Base-by-base conservation (phyloP, 2,329 filamentous ascomycete species). In the Fusarium pseudoanthophilum region DNA sequence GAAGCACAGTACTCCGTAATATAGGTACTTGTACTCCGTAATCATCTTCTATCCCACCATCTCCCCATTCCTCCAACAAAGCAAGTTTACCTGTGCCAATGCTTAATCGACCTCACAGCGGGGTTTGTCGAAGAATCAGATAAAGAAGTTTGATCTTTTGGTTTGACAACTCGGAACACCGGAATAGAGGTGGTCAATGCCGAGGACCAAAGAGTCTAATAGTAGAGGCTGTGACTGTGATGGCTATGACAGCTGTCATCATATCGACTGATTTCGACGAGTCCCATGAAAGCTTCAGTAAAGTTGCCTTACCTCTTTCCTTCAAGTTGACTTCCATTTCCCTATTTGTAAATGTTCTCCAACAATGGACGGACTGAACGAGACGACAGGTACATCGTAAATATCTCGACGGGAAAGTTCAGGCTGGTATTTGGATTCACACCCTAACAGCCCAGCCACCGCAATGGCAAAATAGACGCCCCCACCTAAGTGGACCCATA, bases 61-160 rank as follows among this genome's bases (percentile, higher is more conserved):
- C 64, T 60, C 63, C 45, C 52, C 55, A 69, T 55, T 51, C 52
- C 46, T 24, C 43, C 30, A 46, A 40, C 34, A 24, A 36, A 40
- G 39, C 49, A 56, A 57, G 51, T n/a, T 39, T 36, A 34, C 52
- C 48, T 24, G 45, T 37, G 32, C 28, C 42, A 63, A 42, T 48
- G n/a, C 51, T 48, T 30, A 66, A 32, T 56, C 51, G 36, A 56
- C 39, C 48, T 28, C 34, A 53, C 53, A 60, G 68, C 43, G 64
- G 72, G 63, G 60, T 59, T 63, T 42, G 20, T 39, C 34, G 43
- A 55, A 63, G 60, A 57, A 64, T 70, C 71, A 73, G 68, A 72
- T 69, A 72, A 72, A 65, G 61, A 66, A 45, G 46, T 34, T 40
- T 49, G 51, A 57, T 40, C 20, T 52, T 45, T 51, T 42, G 39